Conservation (phyloP, 1,139 yeast species). For the Tardiomyces depauwii region DNA sequence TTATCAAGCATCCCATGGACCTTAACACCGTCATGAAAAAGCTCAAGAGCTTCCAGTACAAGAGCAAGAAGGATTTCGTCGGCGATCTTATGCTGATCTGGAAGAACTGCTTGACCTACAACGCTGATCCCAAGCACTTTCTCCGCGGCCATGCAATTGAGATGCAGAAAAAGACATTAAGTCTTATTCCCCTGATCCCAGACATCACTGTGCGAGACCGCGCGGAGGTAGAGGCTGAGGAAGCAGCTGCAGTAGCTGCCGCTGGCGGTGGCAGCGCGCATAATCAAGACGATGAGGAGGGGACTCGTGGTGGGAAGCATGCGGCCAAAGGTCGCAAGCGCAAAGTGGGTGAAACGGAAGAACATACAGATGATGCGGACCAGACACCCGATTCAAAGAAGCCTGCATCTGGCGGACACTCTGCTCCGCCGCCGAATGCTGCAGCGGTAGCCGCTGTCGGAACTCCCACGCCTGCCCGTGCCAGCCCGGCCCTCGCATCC, state of each 20-base stretch:
- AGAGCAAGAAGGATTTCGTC: constrained; percentile 77
- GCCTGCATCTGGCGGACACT: not conserved
- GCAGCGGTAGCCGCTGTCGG: no score
- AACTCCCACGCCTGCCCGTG: no score
- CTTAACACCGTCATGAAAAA: constrained; percentile 89
- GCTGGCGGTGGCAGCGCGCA: constrained; percentile 10
- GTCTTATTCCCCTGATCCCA: constrained; percentile 75
- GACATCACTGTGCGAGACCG: constrained; percentile 73
- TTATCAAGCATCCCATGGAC: constrained; percentile 94
- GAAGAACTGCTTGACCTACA: constrained; percentile 87
- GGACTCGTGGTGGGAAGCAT: constrained; percentile 14
- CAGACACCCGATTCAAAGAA: not conserved
- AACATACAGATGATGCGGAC: constrained; percentile 15
- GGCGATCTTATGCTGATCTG: constrained; percentile 91
- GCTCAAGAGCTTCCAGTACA: constrained; percentile 67
- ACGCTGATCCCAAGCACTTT: constrained; percentile 92
- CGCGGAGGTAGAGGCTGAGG: constrained; percentile 79
- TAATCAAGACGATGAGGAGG: constrained; percentile 6
- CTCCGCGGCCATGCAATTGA: constrained; percentile 87
- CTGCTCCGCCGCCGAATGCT: no score
- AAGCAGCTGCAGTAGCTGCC: constrained; percentile 29
- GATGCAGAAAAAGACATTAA: constrained; percentile 81
- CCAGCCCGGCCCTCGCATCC: no score
- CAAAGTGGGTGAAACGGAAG: constrained; percentile 16
- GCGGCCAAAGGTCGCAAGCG: constrained; percentile 12